Evolutionary conservation across 352 stramenopile species (phyloP).

Genomic region (Phytophthora fragariaefolia): DNA sequence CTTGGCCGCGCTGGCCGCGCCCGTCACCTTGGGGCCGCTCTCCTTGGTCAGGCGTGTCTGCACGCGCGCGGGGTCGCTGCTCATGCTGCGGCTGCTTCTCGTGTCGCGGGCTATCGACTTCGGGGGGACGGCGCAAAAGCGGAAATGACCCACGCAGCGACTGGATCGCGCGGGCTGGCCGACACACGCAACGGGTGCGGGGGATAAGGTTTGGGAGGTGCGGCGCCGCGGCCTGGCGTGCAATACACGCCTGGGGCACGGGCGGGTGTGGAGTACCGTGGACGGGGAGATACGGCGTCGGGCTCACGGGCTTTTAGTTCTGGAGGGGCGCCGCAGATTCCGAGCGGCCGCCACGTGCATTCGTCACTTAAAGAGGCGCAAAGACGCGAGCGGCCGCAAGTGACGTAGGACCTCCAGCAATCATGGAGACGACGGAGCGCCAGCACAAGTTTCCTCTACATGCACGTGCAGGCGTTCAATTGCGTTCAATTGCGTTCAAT

Average conservation of each 20-base stretch:
- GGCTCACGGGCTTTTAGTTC: too few relatives aligned
- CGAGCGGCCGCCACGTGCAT: background rate
- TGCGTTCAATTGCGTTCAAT: constrained; percentile 12
- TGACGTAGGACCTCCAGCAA: constrained; percentile 9
- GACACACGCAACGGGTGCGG: background rate
- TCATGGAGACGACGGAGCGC: constrained; percentile 1
- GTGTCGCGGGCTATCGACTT: background rate
- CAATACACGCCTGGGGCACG: too few relatives aligned
- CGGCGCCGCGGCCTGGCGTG: too few relatives aligned
- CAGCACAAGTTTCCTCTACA: constrained; percentile 27
- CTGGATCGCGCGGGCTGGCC: constrained; percentile 11
- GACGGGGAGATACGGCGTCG: too few relatives aligned
- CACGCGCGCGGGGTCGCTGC: constrained; percentile 53
- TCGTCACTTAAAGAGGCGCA: background rate
- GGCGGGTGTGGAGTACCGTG: background rate
- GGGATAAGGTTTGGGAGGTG: background rate
- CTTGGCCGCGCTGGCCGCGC: constrained; percentile 54
- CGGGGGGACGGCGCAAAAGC: constrained; percentile 7
- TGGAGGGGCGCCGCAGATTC: background rate
- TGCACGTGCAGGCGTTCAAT: too few relatives aligned
- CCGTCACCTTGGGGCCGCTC: constrained; percentile 72
- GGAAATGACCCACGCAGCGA: constrained; percentile 23
- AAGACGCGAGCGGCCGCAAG: constrained; percentile 2
- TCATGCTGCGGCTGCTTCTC: constrained; percentile 18
- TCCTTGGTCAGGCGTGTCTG: constrained; percentile 84